Evolutionary conservation across 2,329 filamentous ascomycete genomes (phyloP), one percentile per base, ranked within the genome.

Genomic region (Nothophaeocryptopus gaeumannii): DNA sequence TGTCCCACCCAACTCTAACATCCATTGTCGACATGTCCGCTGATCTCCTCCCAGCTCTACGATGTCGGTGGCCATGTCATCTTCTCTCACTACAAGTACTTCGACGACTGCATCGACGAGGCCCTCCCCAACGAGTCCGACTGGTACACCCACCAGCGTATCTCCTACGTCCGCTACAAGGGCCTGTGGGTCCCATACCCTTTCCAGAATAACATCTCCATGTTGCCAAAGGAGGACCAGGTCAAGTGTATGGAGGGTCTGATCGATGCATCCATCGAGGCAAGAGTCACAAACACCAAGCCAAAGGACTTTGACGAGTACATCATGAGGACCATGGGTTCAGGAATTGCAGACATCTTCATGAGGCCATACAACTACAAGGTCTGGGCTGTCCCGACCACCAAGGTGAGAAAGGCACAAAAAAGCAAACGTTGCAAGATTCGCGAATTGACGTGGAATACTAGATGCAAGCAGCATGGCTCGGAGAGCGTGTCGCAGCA

Each of bases 341-440:
- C 82, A 64, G 92, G 92, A 64, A 81, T 99, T 66, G 92, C 91
- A 61, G 84, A 99, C 72, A 80, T 92, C 64, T 99, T 99, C 82
- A 99, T 99, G 93, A 82, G 93, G 65, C 93, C 93, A 47, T 99
- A 99, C 82, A 99, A 99, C 83, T 99, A 86, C 85, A 99, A 99
- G 79, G 93, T 99, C 70, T 99, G 93, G 93, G 93, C 93, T 56
- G 92, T 97, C 64, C 93, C 93, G 52, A 96, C 92, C 49, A 96
- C 87, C 62, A 95, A 95, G 84, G 89, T 95, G 80, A 65, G 79
- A 58, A 26, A 8, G 8, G 12, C 30, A 43, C 20, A 26, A 7
- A 26, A 7, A 26, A 26, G 15, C 44, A 41, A 13, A 47, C 29
- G 30, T 16, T 39, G 29, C 9, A 14, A 34, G 8, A 44, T 34